phyloP scores from a whole-genome alignment of 192 early-diverging fungal species.

The Podila verticillata region DNA sequence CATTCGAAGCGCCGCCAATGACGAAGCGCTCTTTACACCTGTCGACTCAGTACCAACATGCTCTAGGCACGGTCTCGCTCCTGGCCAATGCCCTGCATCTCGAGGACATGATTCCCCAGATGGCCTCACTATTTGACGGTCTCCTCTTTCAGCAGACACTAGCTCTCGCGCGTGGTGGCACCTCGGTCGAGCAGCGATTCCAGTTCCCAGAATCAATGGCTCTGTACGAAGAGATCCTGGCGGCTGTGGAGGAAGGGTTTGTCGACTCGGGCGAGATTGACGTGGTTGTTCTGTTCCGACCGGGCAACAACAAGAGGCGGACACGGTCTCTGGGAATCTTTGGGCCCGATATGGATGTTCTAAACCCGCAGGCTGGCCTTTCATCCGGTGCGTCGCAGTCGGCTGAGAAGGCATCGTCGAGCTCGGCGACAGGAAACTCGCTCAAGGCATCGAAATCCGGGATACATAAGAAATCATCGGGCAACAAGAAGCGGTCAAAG shows the following conservation, averaged over 20 bases:
- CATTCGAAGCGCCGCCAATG: slow-evolving; percentile 40
- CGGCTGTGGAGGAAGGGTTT: slow-evolving; percentile 45
- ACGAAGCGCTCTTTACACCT: slow-evolving; percentile 55
- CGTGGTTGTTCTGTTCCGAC: slow-evolving; percentile 44
- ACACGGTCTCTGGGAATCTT: slow-evolving; percentile 30
- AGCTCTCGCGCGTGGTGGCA: slow-evolving; percentile 44
- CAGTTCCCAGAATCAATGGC: slow-evolving; percentile 16
- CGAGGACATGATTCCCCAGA: slow-evolving; percentile 29
- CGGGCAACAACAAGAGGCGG: background rate
- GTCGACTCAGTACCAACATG: slow-evolving; percentile 56
- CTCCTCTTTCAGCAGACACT: slow-evolving; percentile 50
- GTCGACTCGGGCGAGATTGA: slow-evolving; percentile 47
- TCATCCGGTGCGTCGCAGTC: background rate
- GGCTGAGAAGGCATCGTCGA: background rate
- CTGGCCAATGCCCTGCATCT: slow-evolving; percentile 51
- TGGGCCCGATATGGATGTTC: slow-evolving; percentile 42
- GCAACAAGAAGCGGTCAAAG: slow-evolving; percentile 25
- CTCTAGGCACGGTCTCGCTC: slow-evolving; percentile 44
- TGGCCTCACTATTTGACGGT: slow-evolving; percentile 36
- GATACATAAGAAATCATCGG: slow-evolving; percentile 39
- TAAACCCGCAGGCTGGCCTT: slow-evolving; percentile 17
- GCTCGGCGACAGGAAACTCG: background rate
- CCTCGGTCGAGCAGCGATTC: slow-evolving; percentile 40
- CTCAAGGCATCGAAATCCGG: slow-evolving; percentile 20
- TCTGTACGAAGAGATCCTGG: slow-evolving; percentile 35